Percentiles rank a stretch among this genome's conserved stretches.
Evolutionary conservation across 495 filamentous ascomycete species (phyloP).

Genomic region (Neurospora terricola): DNA sequence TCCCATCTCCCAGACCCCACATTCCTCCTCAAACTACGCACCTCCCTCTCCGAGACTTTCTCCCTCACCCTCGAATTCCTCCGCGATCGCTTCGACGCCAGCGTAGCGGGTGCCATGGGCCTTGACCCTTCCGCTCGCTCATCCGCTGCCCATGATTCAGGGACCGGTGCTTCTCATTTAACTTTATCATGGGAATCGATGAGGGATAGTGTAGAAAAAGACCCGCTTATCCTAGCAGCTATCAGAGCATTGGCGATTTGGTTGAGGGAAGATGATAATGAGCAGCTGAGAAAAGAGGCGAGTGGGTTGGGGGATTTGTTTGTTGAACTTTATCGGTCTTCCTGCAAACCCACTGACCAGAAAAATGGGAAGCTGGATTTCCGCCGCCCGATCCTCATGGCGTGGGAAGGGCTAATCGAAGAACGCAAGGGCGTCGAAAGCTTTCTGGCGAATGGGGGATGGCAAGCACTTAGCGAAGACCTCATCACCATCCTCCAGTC

Average conservation of each 20-base stretch:
- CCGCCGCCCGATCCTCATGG: constrained; percentile 40
- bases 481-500: constrained; percentile 28
- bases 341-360: neutral
- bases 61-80: constrained; percentile 52
- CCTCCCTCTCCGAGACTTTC: constrained; percentile 47
- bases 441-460: constrained; percentile 37
- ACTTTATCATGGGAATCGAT: constrained; percentile 44
- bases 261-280: constrained; percentile 54
- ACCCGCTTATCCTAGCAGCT: constrained; percentile 41
- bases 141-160: constrained; percentile 17
- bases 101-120: constrained; percentile 42
- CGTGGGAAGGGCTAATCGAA: constrained; percentile 40
- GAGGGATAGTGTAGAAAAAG: constrained; percentile 24
- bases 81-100: constrained; percentile 54
- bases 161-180: constrained; percentile 21
- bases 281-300: constrained; percentile 41
- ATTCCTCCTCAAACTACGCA: constrained; percentile 47
- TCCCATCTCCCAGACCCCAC: constrained; percentile 27
- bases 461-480: constrained; percentile 37
- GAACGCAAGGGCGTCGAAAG: constrained; percentile 33
- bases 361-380: constrained; percentile 31
- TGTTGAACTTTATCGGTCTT: constrained; percentile 19
- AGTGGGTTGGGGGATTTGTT: constrained; percentile 49
- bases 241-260: constrained; percentile 47
- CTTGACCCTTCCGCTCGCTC: constrained; percentile 38